Base-by-base conservation (phyloP, 345 rosid species). In the Sonneratia alba region DNA sequence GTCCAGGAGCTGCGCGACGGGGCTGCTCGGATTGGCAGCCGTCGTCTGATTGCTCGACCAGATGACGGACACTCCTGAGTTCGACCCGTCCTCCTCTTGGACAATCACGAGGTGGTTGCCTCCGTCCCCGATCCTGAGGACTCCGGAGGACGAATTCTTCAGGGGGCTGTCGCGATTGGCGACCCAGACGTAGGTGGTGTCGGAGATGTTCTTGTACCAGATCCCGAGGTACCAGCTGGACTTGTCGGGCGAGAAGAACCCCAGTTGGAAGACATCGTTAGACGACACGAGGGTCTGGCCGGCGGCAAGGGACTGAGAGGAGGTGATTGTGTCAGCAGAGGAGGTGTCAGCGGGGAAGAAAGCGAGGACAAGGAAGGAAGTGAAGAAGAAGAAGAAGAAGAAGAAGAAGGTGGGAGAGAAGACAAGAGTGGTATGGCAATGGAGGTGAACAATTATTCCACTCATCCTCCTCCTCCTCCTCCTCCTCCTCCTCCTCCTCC, bases 121-220 rank as follows among this genome's bases (percentile, higher is more conserved):
- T 11, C 70, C 76, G 66, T 79, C 76, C 64, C 66, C 79, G 72
- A 90, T 75, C 76, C 72, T 80, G 75, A 94, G 72, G 8, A 49
- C 66, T 12, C 5, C 69, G n/a, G 85, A 89, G 0, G 87, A 37
- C 53, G 95, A 82, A 67, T 77, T 71, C 5, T 83, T 6, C 66
- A 94, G 80, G 34, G 97, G 97, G 43, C 19, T 18, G 79, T 88
- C 93, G 73, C 98, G 83, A 80, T 94, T 91, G 7, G 98, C 97
- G 19, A 94, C 91, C 97, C 97, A 94, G 0, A 86, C 97, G n/a
- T 84, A 85, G 3, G 96, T 85, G 80, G 70, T 81, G 7, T 19
- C 19, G 2, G 84, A 70, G 71, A 91, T 77, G 49, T 75, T 74
- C 79, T 87, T 94, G 85, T 87, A 90, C 96, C 98, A 91, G 0